phyloP scores from a whole-genome alignment of 2,329 filamentous ascomycete genomes.

The Xylaria sp. region DNA sequence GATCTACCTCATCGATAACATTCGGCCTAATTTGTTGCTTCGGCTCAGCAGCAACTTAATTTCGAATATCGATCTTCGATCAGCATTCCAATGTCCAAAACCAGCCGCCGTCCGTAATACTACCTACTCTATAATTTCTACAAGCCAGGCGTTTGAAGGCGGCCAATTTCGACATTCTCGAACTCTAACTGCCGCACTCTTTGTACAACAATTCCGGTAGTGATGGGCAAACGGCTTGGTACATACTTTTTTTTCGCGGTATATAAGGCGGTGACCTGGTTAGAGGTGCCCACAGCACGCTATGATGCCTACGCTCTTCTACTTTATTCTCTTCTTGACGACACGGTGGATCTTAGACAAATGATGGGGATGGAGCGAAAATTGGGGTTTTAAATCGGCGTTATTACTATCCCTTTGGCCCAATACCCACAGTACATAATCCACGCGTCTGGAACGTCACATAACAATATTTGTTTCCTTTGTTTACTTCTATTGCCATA shows the following conservation, averaged over 20 bases:
- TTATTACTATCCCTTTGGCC: constrained; percentile 29
- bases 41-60: constrained; percentile 18
- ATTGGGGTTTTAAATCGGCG: constrained; percentile 28
- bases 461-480: constrained; percentile 28
- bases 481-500: constrained; percentile 20
- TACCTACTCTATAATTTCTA: constrained; percentile 23
- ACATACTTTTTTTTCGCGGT: constrained; percentile 27
- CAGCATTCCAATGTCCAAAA: constrained; percentile 9
- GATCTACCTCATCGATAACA: constrained; percentile 23
- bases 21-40: constrained; percentile 19
- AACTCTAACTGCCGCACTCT: constrained; percentile 25
- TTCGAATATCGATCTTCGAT: constrained; percentile 15
- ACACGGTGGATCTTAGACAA: constrained; percentile 39
- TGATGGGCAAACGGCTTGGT: constrained; percentile 22
- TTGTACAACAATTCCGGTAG: constrained; percentile 39
- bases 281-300: constrained; percentile 38
- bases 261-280: constrained; percentile 23
- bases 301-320: constrained; percentile 31
- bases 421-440: constrained; percentile 36
- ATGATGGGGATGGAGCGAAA: constrained; percentile 28
- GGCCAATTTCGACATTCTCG: constrained; percentile 22
- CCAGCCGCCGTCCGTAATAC: constrained; percentile 2
- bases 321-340: constrained; percentile 33
- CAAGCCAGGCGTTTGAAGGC: constrained; percentile 31
- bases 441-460: constrained; percentile 33